A percentile compares a stretch with the other conserved stretches of the same genome.
These are phyloP conservation scores for Ambrosia trifida DNA, from an alignment of 129 eudicot genomes.

Conservation along the genomic window DNA sequence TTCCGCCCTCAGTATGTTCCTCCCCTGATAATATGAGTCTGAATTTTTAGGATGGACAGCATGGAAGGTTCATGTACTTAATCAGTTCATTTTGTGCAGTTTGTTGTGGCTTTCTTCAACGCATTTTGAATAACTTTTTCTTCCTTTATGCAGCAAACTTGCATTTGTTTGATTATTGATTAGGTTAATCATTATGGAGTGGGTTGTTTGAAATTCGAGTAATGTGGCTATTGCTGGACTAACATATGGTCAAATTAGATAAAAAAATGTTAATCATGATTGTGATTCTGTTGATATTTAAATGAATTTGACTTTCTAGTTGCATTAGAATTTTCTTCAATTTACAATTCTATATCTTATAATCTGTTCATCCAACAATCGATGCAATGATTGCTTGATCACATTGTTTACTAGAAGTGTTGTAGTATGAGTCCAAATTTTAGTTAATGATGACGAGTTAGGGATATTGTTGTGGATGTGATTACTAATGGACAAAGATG, in stretches of 20 bases:
- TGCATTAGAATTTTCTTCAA: no score
- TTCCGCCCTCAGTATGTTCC: no score
- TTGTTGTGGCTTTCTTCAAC: slow-evolving; percentile 1
- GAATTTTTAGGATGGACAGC: slow-evolving; percentile 87
- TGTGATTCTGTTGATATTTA: background rate
- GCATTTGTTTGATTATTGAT: slow-evolving; percentile 10
- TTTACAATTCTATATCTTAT: no score
- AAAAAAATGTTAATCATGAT: background rate
- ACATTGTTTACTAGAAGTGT: background rate
- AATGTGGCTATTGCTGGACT: slow-evolving; percentile 14
- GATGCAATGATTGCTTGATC: background rate
- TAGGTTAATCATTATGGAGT: background rate
- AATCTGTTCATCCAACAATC: no score
- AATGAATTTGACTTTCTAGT: background rate
- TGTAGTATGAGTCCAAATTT: background rate
- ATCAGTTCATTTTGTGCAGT: slow-evolving; percentile 16
- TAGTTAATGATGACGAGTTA: slow-evolving; percentile 8
- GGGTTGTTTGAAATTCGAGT: slow-evolving; percentile 4
- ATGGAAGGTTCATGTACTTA: slow-evolving; percentile 59
- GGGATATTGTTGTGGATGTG: slow-evolving; percentile 1
- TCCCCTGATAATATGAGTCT: slow-evolving; percentile 24
- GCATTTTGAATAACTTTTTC: background rate
- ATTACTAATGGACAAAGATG: background rate
- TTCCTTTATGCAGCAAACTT: background rate
- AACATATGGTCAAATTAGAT: background rate